Base-by-base conservation (phyloP, 306 rosid genomes). In the Trichosanthes cucumerina region DNA sequence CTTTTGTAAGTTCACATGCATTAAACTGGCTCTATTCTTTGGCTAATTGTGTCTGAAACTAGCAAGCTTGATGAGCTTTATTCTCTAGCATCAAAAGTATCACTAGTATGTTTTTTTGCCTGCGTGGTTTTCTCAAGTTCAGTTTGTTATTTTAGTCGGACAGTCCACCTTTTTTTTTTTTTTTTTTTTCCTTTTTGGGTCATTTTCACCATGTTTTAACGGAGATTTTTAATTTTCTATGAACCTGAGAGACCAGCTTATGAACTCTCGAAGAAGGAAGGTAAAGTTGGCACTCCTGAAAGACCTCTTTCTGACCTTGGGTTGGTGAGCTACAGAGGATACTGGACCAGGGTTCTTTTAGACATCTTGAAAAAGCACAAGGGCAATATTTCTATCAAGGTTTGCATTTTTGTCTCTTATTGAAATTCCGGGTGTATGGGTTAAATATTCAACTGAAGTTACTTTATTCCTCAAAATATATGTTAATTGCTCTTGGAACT, bases 291-390 rank as follows among this genome's bases (percentile, higher is more conserved):
- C 69, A 96, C 99, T 14, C 99, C 99, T 11, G 99, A 96, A 84
- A 88, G 98, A 81, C 99, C 99, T 70, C 99, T 96, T 77, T 96
- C 99, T 78, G 99, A 96, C 81, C 92, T 96, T 80, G 99, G 99
- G 70, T 80, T 93, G 79, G 84, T 96, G 82, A 93, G 99, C 87
- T 96, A 96, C 90, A 82, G 97, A 91, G 99, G 99, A 85, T 96
- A 96, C 85, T 96, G 99, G 99, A 96, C 99, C 23, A 87, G 98
- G 82, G 98, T 93, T 82, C 96, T 96, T 66, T 83, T 96, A 34
- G 99, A 96, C 85, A 93, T 93, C 78, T 86, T 96, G 88, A 93
- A 96, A 78, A 93, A 91, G 84, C 99, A 96, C 46, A 96, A 93
- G 91, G 99, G 96, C 68, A 96, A 96, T 82, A 96, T 96, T 68